A percentile compares a stretch with the other conserved stretches of the same genome.
phyloP scores from a whole-genome alignment of 805 yeast genomes.

The Zygotorulaspora sp. region DNA sequence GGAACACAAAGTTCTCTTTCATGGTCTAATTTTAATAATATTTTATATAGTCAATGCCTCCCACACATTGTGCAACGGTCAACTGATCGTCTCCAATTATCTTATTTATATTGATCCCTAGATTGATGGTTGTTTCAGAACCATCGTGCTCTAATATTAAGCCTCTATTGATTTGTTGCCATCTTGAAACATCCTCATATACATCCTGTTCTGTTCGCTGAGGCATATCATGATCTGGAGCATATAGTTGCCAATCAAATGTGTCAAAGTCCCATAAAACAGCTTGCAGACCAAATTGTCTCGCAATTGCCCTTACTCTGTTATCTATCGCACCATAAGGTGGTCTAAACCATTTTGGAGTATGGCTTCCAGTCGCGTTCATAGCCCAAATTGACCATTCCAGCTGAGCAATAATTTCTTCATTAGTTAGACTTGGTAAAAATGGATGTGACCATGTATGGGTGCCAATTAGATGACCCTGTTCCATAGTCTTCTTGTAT shows the following conservation, averaged over 20 bases:
- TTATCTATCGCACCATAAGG: slow-evolving; percentile 95
- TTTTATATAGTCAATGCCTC: slow-evolving; percentile 58
- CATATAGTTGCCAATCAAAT: slow-evolving; percentile 78
- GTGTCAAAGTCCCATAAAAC: slow-evolving; percentile 92
- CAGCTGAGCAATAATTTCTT: slow-evolving; percentile 79
- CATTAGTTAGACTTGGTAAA: slow-evolving; percentile 72
- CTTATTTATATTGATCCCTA: slow-evolving; percentile 55
- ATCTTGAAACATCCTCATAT: slow-evolving; percentile 48
- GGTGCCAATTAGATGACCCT: slow-evolving; percentile 77
- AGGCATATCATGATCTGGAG: slow-evolving; percentile 33
- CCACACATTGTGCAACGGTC: slow-evolving; percentile 76
- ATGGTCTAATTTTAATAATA: too few relatives aligned
- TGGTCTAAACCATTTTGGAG: slow-evolving; percentile 93
- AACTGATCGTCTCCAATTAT: slow-evolving; percentile 58
- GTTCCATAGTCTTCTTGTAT: slow-evolving; percentile 48
- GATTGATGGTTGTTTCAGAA: slow-evolving; percentile 56
- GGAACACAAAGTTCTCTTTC: too few relatives aligned
- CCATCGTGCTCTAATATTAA: slow-evolving; percentile 87
- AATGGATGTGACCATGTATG: slow-evolving; percentile 94
- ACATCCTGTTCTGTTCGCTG: slow-evolving; percentile 49
- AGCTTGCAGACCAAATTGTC: slow-evolving; percentile 81
- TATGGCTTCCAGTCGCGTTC: slow-evolving; percentile 85
- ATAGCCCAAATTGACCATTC: slow-evolving; percentile 98
- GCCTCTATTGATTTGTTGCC: slow-evolving; percentile 51
- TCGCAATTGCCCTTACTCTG: slow-evolving; percentile 70